These are phyloP conservation scores for Torulaspora indica DNA, from an alignment of 805 yeast species.

Conservation along the genomic window DNA sequence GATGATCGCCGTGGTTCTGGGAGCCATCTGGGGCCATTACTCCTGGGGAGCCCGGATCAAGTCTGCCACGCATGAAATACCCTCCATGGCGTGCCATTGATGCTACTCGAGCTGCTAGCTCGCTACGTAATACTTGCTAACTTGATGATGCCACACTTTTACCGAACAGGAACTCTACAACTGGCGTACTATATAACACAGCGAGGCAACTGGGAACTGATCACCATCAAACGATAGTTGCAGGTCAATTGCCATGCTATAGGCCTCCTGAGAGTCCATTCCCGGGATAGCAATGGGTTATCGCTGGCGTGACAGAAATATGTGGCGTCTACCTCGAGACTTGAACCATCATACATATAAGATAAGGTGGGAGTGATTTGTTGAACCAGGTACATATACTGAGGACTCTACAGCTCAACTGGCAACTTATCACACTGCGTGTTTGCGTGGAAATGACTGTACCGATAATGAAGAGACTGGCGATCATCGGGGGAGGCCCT, in stretches of 20 bases:
- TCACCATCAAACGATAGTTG: neutral
- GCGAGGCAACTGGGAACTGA: no score
- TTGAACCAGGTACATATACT: no score
- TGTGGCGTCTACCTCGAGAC: slow-evolving; percentile 3
- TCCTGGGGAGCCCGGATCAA: slow-evolving; percentile 46
- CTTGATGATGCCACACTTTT: slow-evolving; percentile 6
- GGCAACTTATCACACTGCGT: no score
- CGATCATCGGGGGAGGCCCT: slow-evolving; percentile 78
- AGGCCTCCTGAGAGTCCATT: no score
- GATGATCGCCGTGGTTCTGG: slow-evolving; percentile 66
- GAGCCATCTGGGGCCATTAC: slow-evolving; percentile 67
- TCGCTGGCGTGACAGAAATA: neutral
- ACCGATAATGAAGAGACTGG: slow-evolving; percentile 38
- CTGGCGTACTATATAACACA: neutral
- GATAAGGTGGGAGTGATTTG: neutral
- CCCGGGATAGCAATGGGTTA: no score
- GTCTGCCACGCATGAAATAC: slow-evolving; percentile 10
- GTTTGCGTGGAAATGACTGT: slow-evolving; percentile 7
- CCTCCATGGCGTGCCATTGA: slow-evolving; percentile 27
- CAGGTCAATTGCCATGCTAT: no score
- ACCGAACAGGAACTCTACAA: neutral
- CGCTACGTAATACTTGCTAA: neutral
- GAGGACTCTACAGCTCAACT: no score
- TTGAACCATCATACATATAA: neutral
- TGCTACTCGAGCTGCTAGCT: neutral